phyloP scores from a whole-genome alignment of 305 asterid species.

The Fraxinus floribunda region DNA sequence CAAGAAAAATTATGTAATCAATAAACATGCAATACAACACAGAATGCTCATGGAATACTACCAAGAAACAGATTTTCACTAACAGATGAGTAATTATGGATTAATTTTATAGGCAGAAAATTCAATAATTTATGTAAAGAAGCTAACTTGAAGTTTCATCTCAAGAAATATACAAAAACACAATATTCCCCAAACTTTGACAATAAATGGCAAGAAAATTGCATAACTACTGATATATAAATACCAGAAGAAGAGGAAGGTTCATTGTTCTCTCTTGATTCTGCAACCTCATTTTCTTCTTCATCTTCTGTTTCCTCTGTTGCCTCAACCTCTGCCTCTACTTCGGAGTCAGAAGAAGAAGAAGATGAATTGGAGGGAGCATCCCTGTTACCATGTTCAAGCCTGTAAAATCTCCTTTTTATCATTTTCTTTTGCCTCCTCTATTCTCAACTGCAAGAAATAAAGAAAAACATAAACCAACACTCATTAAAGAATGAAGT shows the following conservation, averaged over 20 bases:
- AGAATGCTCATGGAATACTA: background rate
- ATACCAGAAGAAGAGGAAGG: conserved; percentile 70
- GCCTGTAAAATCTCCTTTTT: conserved; percentile 79
- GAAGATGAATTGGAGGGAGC: conserved; percentile 71
- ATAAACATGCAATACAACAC: background rate
- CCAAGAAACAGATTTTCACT: background rate
- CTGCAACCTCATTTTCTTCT: conserved; percentile 33
- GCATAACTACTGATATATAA: conserved; percentile 16
- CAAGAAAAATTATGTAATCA: background rate
- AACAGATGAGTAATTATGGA: background rate
- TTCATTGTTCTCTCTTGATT: conserved; percentile 39
- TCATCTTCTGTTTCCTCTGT: conserved; percentile 55
- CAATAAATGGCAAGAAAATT: background rate
- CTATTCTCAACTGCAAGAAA: conserved; percentile 42
- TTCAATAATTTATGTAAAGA: background rate
- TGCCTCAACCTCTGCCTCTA: conserved; percentile 56
- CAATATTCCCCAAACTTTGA: background rate
- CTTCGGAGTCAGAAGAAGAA: conserved; percentile 69
- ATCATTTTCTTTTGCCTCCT: conserved; percentile 48
- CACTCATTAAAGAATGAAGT: background rate
- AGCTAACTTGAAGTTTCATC: background rate
- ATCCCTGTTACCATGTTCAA: conserved; percentile 73
- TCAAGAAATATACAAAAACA: background rate
- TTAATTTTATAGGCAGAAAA: background rate
- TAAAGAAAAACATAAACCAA: conserved; percentile 18